phyloP scores from a whole-genome alignment of 2,329 filamentous ascomycete genomes.

The Pseudogymnoascus sp. region DNA sequence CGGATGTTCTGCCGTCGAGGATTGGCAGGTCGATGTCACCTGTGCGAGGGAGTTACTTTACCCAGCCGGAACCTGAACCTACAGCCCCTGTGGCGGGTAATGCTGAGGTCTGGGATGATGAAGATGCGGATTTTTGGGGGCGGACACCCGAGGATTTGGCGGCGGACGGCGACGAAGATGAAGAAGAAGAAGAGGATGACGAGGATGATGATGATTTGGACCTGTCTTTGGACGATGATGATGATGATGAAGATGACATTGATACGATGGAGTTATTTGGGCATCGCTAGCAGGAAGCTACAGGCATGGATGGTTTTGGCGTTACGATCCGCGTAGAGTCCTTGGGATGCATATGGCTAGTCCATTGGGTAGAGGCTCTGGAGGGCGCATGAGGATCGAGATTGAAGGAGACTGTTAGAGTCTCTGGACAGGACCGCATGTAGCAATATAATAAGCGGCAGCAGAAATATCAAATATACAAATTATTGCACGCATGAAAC shows the following conservation, averaged over 20 bases:
- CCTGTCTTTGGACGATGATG: constrained; percentile 35
- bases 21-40: constrained; percentile 29
- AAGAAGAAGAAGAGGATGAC: constrained; percentile 25
- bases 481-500: background rate
- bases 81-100: constrained; percentile 41
- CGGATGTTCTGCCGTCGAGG: constrained; percentile 22
- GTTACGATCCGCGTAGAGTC: background rate
- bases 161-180: constrained; percentile 17
- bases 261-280: constrained; percentile 46
- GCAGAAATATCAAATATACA: background rate
- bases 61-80: constrained; percentile 20
- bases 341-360: background rate
- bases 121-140: constrained; percentile 43
- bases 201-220: constrained; percentile 30
- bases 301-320: background rate
- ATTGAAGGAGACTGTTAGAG: background rate
- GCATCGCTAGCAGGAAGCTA: constrained; percentile 34
- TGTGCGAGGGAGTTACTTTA: background rate
- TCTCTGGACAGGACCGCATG: background rate
- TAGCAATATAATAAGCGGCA: constrained; percentile 4
- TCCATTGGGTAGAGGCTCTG: background rate
- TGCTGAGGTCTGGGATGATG: constrained; percentile 36
- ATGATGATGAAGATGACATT: constrained; percentile 37
- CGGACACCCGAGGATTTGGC: constrained; percentile 34
- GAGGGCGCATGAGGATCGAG: background rate